A percentile compares a stretch with the other conserved stretches of the same genome.
phyloP scores from a whole-genome alignment of 768 basidiomycete species.

The Crepidotus variabilis region DNA sequence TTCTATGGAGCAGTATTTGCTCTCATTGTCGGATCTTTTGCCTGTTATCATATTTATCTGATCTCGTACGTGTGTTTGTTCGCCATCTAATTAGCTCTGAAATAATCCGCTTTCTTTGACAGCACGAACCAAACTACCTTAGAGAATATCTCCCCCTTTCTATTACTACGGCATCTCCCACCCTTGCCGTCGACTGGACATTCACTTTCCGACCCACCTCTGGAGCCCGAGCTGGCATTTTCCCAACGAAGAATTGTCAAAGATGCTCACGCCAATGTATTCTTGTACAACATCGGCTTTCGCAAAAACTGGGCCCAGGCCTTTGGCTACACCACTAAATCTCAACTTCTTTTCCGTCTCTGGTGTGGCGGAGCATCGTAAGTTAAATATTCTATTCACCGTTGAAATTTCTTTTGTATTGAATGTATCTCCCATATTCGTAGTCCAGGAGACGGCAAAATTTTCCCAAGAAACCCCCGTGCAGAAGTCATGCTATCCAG shows the following conservation, averaged over 20 bases:
- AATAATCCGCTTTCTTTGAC: conserved; percentile 1
- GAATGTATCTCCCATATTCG: conserved; percentile 1
- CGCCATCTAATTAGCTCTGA: neutral
- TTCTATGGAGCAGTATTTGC: conserved; percentile 56
- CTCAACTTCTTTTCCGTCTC: conserved; percentile 51
- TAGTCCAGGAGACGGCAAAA: conserved; percentile 64
- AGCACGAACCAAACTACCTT: conserved; percentile 88
- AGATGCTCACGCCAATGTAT: conserved; percentile 56
- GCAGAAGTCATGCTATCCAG: conserved; percentile 64
- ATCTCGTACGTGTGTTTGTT: conserved; percentile 49
- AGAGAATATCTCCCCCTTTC: conserved; percentile 72
- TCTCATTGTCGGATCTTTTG: conserved; percentile 72
- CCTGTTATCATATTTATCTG: conserved; percentile 73
- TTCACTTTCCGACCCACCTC: conserved; percentile 61
- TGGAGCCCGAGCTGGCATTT: conserved; percentile 68
- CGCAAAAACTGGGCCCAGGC: conserved; percentile 66
- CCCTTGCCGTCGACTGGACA: conserved; percentile 49
- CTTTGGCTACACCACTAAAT: conserved; percentile 52
- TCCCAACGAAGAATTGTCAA: conserved; percentile 62
- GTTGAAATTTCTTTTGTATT: neutral
- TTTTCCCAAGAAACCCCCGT: conserved; percentile 64
- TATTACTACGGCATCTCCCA: conserved; percentile 69
- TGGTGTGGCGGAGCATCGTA: conserved; percentile 65
- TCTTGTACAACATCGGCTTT: conserved; percentile 74
- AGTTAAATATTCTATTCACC: conserved; percentile 20